A percentile compares a stretch with the other conserved stretches of the same genome.
Conservation (phyloP, 78 protist genomes). For the Planoprotostelium fungivorum region DNA sequence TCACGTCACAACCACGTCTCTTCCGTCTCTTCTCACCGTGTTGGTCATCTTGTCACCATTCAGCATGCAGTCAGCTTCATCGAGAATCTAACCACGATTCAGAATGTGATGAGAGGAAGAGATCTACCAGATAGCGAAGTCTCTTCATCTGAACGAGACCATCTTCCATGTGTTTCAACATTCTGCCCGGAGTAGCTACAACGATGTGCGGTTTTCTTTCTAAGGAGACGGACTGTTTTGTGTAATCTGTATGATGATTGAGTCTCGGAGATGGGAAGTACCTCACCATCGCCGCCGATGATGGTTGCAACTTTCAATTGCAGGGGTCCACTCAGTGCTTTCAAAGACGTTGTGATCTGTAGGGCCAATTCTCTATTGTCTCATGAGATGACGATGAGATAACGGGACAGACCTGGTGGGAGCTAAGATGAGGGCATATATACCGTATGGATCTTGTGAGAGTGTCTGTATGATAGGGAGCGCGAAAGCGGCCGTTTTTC, state of each 20-base stretch:
- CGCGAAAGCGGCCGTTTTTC: slow-evolving; percentile 98
- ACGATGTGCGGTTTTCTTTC: slow-evolving; percentile 86
- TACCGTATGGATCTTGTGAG: slow-evolving; percentile 86
- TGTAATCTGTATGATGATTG: slow-evolving; percentile 7
- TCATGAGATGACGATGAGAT: not conserved
- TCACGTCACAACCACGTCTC: not conserved
- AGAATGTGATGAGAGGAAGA: not conserved
- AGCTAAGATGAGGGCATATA: slow-evolving; percentile 81
- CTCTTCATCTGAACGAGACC: not conserved
- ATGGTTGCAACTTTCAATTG: slow-evolving; percentile 39
- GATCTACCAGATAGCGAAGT: not conserved
- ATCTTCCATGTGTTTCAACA: slow-evolving; percentile 64
- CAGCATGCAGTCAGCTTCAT: slow-evolving; percentile 89
- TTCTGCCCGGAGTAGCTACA: slow-evolving; percentile 96
- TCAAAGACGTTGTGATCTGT: slow-evolving; percentile 90
- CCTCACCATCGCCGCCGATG: slow-evolving; percentile 80
- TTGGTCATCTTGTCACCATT: not conserved
- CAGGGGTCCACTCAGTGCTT: slow-evolving; percentile 74
- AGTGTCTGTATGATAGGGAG: slow-evolving; percentile 90
- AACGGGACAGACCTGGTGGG: slow-evolving; percentile 79
- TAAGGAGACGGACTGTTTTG: slow-evolving; percentile 63
- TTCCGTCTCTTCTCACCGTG: not conserved
- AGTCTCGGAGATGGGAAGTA: not conserved
- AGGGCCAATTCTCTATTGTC: slow-evolving; percentile 75
- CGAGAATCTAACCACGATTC: slow-evolving; percentile 56